Evolutionary conservation across 805 yeast genomes (phyloP), one percentile per base, ranked within the genome.

Genomic region (Wickerhamiella bombiphila): DNA sequence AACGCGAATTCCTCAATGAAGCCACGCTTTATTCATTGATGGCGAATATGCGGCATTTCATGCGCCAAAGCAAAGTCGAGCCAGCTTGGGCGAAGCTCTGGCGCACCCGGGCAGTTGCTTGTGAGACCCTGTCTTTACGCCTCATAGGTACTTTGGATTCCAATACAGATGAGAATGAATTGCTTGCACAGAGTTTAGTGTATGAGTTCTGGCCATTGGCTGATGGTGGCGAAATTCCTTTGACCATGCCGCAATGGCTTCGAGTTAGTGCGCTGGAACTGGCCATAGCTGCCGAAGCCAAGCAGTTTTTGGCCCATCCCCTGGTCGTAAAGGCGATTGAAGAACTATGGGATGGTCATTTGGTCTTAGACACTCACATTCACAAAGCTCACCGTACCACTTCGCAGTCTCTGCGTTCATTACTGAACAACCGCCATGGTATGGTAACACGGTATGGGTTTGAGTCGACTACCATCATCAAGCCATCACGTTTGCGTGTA

Each of bases 51-150:
- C 48, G 50, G 28, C 65, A 58, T 38, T 58, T 67, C 40, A 50
- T 48, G 36, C 54, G 54, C 35, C 64, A 60, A 26, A 42, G 52
- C 28, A 41, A 49, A 5, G 37, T 47, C 6, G 51, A 53, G 26
- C 60, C 63, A 3, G 54, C 56, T 13, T 44, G 43, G 41, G 48
- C 56, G 11, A 57, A 61, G 26, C 47, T 59, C 5, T 46, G 57
- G 54, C 37, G 47, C 4, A 68, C 76, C 3, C 63, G 72, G 37
- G 65, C 74, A 24, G 62, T 56, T 39, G 57, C 69, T 3, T 71
- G 76, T 47, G 76, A 71, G 50, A 47, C 68, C n/a, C 54, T 70
- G 25, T 72, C 75, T 2, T 58, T 68, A 16, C 56, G 71, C 42
- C 59, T 71, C 51, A 55, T 70, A 22, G 54, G 67, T 32, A 74